Evolutionary conservation across 768 basidiomycete species (phyloP).

Genomic region (Tulasnella sp.): DNA sequence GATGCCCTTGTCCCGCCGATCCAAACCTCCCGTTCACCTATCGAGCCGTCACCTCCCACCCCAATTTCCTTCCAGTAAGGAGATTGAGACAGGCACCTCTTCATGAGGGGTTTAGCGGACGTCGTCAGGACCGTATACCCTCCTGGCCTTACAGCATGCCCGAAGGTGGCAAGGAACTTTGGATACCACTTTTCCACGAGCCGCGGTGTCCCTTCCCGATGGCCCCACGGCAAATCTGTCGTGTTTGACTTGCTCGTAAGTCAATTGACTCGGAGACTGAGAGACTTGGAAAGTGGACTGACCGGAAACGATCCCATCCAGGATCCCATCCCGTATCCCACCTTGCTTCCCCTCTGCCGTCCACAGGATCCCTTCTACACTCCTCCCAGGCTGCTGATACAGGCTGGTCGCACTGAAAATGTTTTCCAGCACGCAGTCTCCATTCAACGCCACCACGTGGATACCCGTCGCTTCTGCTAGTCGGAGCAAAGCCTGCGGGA

Average conservation of each 20-base stretch:
- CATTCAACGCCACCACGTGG: no score
- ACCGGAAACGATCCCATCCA: conserved; percentile 8
- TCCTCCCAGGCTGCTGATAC: no score
- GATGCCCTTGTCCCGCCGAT: conserved; percentile 10
- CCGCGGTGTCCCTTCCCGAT: conserved; percentile 7
- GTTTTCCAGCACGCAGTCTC: no score
- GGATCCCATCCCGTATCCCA: not conserved
- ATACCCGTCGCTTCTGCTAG: no score
- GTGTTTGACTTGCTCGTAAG: no score
- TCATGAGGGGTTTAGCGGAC: conserved; percentile 8
- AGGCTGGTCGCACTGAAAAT: no score
- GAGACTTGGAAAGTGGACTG: not conserved
- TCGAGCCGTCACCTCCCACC: conserved; percentile 1
- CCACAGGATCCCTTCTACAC: not conserved
- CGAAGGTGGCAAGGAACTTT: conserved; percentile 5
- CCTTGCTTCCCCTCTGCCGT: not conserved
- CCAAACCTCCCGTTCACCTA: conserved; percentile 5
- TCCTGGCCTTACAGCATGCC: not conserved
- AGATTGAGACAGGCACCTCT: not conserved
- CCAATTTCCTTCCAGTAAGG: not conserved
- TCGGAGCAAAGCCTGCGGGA: not conserved
- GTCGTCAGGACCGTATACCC: conserved; percentile 7
- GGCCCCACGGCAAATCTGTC: conserved; percentile 12
- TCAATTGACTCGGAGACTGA: no score
- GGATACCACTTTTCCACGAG: conserved; percentile 10